A percentile compares a stretch with the other conserved stretches of the same genome.
Conservation (phyloP, 495 filamentous ascomycete species). For the Penicillium mononematosum region DNA sequence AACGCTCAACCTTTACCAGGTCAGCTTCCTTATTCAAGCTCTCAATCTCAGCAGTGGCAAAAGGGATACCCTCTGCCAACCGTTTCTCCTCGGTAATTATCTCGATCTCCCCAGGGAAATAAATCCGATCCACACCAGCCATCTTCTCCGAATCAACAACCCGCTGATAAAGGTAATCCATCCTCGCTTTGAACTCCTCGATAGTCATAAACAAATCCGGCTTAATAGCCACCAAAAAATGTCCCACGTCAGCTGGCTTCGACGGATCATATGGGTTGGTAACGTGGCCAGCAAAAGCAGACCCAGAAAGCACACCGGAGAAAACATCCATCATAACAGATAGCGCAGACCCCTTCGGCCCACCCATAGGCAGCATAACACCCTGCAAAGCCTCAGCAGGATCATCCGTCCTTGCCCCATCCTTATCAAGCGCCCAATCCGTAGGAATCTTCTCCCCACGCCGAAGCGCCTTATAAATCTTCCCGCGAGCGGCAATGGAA, state of each 20-base stretch:
- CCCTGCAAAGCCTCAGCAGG: slow-evolving; percentile 63
- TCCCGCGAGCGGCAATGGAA: slow-evolving; percentile 67
- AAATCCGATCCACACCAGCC: slow-evolving; percentile 70
- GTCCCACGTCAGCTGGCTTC: slow-evolving; percentile 67
- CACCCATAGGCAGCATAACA: slow-evolving; percentile 78
- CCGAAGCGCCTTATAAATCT: slow-evolving; percentile 71
- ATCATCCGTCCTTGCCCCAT: slow-evolving; percentile 68
- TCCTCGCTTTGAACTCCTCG: slow-evolving; percentile 65
- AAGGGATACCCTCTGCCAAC: slow-evolving; percentile 60
- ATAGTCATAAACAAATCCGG: slow-evolving; percentile 73
- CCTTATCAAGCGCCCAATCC: slow-evolving; percentile 71
- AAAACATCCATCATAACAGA: slow-evolving; percentile 86
- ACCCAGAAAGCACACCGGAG: slow-evolving; percentile 68
- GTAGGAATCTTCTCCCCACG: slow-evolving; percentile 70
- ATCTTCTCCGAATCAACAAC: slow-evolving; percentile 65
- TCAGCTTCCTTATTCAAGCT: slow-evolving; percentile 66
- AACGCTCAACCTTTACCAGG: slow-evolving; percentile 43
- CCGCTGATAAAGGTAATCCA: slow-evolving; percentile 66
- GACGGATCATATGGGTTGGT: slow-evolving; percentile 69
- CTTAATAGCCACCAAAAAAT: slow-evolving; percentile 73
- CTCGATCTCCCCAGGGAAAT: slow-evolving; percentile 79
- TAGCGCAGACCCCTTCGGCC: slow-evolving; percentile 70
- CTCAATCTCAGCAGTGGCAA: slow-evolving; percentile 62
- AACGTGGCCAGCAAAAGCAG: slow-evolving; percentile 70
- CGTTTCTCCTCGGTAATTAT: slow-evolving; percentile 58